A percentile compares a stretch with the other conserved stretches of the same genome.
These are phyloP conservation scores for Colletotrichum spinosum DNA, from an alignment of 2,329 filamentous ascomycete species.

Conservation along the genomic window DNA sequence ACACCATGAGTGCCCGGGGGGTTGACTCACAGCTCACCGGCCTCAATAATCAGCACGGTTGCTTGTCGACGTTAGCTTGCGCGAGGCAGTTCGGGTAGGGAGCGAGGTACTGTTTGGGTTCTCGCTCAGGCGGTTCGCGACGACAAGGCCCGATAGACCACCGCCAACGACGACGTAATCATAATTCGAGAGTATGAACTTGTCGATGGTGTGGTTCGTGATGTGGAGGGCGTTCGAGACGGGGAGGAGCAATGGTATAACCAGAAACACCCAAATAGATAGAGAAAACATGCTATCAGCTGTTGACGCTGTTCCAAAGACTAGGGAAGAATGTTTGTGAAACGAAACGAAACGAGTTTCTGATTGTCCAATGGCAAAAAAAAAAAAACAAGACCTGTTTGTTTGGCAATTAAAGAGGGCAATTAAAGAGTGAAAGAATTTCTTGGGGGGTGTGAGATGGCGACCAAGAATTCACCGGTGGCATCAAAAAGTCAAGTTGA, in stretches of 20 bases:
- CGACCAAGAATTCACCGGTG: too few relatives aligned
- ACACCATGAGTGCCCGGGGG: too few relatives aligned
- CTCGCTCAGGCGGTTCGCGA: slow-evolving; percentile 57
- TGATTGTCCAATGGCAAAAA: too few relatives aligned
- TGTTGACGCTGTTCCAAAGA: not conserved
- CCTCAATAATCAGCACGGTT: slow-evolving; percentile 39
- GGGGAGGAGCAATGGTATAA: slow-evolving; percentile 9
- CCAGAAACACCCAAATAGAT: not conserved
- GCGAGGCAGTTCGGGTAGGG: not conserved
- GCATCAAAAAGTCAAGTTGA: too few relatives aligned
- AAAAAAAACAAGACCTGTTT: too few relatives aligned
- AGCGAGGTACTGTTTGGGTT: slow-evolving; percentile 41
- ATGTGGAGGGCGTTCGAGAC: slow-evolving; percentile 22
- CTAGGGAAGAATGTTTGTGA: not conserved
- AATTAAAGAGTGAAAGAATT: too few relatives aligned
- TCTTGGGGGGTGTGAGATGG: too few relatives aligned
- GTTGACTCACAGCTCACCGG: slow-evolving; percentile 37
- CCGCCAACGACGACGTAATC: slow-evolving; percentile 59
- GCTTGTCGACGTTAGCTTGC: slow-evolving; percentile 9
- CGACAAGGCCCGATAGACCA: slow-evolving; percentile 57
- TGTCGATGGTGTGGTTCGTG: slow-evolving; percentile 24
- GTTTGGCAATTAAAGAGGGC: too few relatives aligned
- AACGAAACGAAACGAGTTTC: not conserved
- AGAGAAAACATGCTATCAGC: slow-evolving; percentile 13
- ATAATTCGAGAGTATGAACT: slow-evolving; percentile 40